These are phyloP conservation scores for Taiozyma sp. DNA, from an alignment of 1,139 yeast genomes.

Conservation along the genomic window DNA sequence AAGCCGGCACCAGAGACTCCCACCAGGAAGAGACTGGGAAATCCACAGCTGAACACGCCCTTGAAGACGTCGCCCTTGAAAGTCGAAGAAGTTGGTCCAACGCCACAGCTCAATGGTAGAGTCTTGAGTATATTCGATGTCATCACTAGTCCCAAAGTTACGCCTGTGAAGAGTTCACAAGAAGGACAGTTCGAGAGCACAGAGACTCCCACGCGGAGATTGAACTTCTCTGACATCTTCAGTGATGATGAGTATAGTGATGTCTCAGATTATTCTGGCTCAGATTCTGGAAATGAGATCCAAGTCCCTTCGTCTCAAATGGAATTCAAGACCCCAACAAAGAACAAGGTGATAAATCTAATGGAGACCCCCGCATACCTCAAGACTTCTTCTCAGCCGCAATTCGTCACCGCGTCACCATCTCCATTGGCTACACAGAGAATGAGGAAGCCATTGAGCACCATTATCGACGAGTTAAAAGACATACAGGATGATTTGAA, in stretches of 20 bases:
- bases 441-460: conserved; percentile 30
- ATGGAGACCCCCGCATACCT: conserved; percentile 25
- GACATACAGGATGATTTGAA: conserved; percentile 24
- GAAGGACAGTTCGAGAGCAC: neutral
- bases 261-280: neutral
- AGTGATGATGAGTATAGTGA: conserved; percentile 3
- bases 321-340: conserved; percentile 29
- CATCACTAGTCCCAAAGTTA: conserved; percentile 19
- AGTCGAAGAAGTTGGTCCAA: conserved; percentile 54
- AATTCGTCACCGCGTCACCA: conserved; percentile 18
- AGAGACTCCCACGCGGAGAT: conserved; percentile 11
- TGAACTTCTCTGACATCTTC: conserved; percentile 6
- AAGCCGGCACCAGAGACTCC: conserved; percentile 2
- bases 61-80: conserved; percentile 19
- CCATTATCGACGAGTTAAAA: conserved; percentile 35
- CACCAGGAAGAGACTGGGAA: conserved; percentile 1
- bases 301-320: neutral
- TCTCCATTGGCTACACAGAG: conserved; percentile 28
- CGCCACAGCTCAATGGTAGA: conserved; percentile 69
- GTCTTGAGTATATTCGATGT: conserved; percentile 63
- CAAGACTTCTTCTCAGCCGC: conserved; percentile 5
- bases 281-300: neutral
- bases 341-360: conserved; percentile 4
- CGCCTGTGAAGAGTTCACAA: conserved; percentile 6
- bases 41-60: conserved; percentile 13